Base-by-base conservation (phyloP, 192 early-diverging fungal species). In the Rhizoclosmatium sp. region DNA sequence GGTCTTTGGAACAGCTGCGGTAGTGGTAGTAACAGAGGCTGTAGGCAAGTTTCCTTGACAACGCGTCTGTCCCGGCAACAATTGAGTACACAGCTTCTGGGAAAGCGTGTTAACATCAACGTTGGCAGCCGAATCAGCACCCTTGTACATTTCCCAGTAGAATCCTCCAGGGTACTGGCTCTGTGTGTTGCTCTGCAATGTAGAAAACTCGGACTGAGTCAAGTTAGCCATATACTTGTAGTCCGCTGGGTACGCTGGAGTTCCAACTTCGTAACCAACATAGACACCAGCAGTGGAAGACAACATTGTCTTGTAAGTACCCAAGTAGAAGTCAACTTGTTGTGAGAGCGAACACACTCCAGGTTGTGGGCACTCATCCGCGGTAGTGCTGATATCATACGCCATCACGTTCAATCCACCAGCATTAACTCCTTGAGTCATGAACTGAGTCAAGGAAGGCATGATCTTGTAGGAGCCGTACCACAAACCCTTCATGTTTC, bases 281-380 rank as follows among this genome's bases (percentile, higher is more conserved):
- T 76, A 45, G 62, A 69, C 45, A 21, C 67, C 67, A 1, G 74
- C 64, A 46, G 5, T 67, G 5, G 9, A 7, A 40, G 19, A 16
- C 14, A 40, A 4, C 61, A 64, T 64, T 7, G 47, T 23, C 23
- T 65, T 21, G 74, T 76, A 48, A 3, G 61, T 68, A 45, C 62
- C 74, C 64, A 76, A 69, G 74, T 72, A 72, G 51, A 72, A 72
- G 44, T 54, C 54, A 3, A 72, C 71, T 48, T 72, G 71, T 42
- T 58, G 49, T 10, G n/a, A 31, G 10, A 72, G 7, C 21, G 71
- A 72, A 51, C 71, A 72, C 21, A 58, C 54, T 16, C 49, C 71
- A 4, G 68, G 68, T 21, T 44, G n/a, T 2, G 71, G 71, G 71
- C 71, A 72, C 12, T 72, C 54, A 54, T 58, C 54, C 4, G 71